phyloP scores from a whole-genome alignment of 495 filamentous ascomycete genomes.

The Aspergillus egyptiacus region DNA sequence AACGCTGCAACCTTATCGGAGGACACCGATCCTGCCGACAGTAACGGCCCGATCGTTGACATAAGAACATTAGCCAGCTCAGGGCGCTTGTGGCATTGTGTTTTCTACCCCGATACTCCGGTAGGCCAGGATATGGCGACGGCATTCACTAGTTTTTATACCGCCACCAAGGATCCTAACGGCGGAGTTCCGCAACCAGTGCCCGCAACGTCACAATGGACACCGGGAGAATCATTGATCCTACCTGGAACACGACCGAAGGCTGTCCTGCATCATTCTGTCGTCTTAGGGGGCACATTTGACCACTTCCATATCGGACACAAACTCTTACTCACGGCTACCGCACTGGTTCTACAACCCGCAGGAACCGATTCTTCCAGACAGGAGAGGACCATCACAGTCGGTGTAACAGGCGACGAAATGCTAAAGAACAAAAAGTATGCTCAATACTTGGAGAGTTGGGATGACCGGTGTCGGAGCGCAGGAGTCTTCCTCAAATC shows the following conservation, averaged over 20 bases:
- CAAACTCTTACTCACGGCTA: slow-evolving; percentile 85
- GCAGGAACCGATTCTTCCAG: slow-evolving; percentile 19
- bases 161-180: slow-evolving; percentile 16
- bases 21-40: slow-evolving; percentile 31
- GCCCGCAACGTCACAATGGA: slow-evolving; percentile 28
- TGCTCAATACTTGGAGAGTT: slow-evolving; percentile 69
- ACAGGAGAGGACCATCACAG: slow-evolving; percentile 51
- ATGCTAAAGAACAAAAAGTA: slow-evolving; percentile 85
- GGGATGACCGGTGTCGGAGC: slow-evolving; percentile 62
- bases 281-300: slow-evolving; percentile 91
- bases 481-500: slow-evolving; percentile 66
- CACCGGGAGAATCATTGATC: slow-evolving; percentile 18
- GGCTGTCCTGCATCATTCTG: slow-evolving; percentile 42
- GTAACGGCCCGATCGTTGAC: slow-evolving; percentile 56
- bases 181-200: slow-evolving; percentile 25
- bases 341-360: slow-evolving; percentile 60
- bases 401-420: slow-evolving; percentile 84
- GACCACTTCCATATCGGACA: slow-evolving; percentile 96
- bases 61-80: slow-evolving; percentile 60
- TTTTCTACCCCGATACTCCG: slow-evolving; percentile 62
- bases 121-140: slow-evolving; percentile 41
- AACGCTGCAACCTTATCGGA: slow-evolving; percentile 13
- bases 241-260: slow-evolving; percentile 18
- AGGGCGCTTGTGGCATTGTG: slow-evolving; percentile 58
- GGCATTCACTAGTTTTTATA: slow-evolving; percentile 26